Percentiles rank a stretch among this genome's conserved stretches.
These are phyloP conservation scores for Vitis hybrid DNA, from an alignment of 177 flowering plant genomes.

Conservation along the genomic window DNA sequence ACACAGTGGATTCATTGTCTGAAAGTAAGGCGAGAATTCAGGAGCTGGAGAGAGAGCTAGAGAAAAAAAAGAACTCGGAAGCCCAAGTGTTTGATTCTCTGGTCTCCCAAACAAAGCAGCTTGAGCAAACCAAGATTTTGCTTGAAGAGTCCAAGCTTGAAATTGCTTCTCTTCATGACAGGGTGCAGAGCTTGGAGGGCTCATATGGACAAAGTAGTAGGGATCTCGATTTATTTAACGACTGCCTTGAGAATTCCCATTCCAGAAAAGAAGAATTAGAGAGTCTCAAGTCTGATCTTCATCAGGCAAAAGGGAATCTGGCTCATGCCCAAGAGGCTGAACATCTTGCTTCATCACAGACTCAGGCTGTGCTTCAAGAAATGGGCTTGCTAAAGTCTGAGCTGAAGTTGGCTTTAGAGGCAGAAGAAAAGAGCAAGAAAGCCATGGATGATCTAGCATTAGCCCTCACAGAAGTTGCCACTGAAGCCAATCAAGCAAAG, in stretches of 20 bases:
- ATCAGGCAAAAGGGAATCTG: conserved; percentile 25
- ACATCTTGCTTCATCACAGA: conserved; percentile 24
- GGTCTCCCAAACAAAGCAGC: conserved; percentile 43
- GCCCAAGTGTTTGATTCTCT: conserved; percentile 40
- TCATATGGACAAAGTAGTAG: conserved; percentile 4
- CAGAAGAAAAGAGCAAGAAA: conserved; percentile 68
- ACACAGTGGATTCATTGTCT: conserved; percentile 16
- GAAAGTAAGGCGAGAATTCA: conserved; percentile 29
- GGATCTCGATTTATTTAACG: conserved; percentile 10
- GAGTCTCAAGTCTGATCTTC: conserved; percentile 43
- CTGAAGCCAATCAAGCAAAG: conserved; percentile 51
- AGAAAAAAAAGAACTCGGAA: conserved; percentile 46
- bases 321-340: conserved; percentile 31
- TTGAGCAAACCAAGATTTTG: conserved; percentile 51
- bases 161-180: conserved; percentile 30
- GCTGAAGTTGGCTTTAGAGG: conserved; percentile 52
- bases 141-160: conserved; percentile 60
- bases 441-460: conserved; percentile 89
- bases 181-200: conserved; percentile 25
- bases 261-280: conserved; percentile 25
- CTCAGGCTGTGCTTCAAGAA: conserved; percentile 30
- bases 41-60: conserved; percentile 42
- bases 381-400: conserved; percentile 43
- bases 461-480: conserved; percentile 72
- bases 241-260: conserved; percentile 11